Percentiles rank a stretch among this genome's conserved stretches.
Conservation (phyloP, 2,329 filamentous ascomycete species). For the Fusarium sp. region DNA sequence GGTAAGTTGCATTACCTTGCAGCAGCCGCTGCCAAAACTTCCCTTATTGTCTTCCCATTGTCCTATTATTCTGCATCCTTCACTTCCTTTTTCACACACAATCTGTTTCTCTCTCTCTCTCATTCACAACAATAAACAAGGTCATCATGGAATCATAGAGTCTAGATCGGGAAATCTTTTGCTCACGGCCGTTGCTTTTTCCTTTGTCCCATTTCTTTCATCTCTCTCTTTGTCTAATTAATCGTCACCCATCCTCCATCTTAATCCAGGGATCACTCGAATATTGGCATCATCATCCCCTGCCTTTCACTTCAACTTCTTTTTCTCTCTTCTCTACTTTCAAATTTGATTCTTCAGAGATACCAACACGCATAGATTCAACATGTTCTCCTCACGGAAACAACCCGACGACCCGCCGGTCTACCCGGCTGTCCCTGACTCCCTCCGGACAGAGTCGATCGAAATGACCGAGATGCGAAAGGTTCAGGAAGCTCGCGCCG, state of each 20-base stretch:
- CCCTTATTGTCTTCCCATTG: constrained; percentile 40
- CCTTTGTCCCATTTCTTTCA: constrained; percentile 35
- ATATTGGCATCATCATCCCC: constrained; percentile 6
- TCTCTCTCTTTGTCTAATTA: constrained; percentile 26
- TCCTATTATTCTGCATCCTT: constrained; percentile 28
- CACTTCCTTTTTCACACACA: constrained; percentile 15
- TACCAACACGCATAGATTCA: constrained; percentile 45
- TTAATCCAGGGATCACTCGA: constrained; percentile 18
- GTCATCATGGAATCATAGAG: constrained; percentile 42
- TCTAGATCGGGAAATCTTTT: constrained; percentile 32
- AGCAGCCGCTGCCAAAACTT: neutral
- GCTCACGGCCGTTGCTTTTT: constrained; percentile 30
- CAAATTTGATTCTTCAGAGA: constrained; percentile 27
- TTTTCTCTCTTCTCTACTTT: constrained; percentile 16
- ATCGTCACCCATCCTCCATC: constrained; percentile 24
- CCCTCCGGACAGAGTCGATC: constrained; percentile 50
- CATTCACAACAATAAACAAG: constrained; percentile 27
- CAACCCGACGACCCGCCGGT: constrained; percentile 42
- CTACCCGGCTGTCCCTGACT: constrained; percentile 51
- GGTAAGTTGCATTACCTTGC: constrained; percentile 5
- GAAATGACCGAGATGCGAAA: constrained; percentile 48
- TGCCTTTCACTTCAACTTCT: constrained; percentile 7
- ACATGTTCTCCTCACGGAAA: constrained; percentile 51
- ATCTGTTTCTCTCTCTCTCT: constrained; percentile 11
- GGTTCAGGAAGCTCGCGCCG: constrained; percentile 50